These are phyloP conservation scores for Fraxinus floribunda DNA, from an alignment of 305 asterid species.

Conservation along the genomic window DNA sequence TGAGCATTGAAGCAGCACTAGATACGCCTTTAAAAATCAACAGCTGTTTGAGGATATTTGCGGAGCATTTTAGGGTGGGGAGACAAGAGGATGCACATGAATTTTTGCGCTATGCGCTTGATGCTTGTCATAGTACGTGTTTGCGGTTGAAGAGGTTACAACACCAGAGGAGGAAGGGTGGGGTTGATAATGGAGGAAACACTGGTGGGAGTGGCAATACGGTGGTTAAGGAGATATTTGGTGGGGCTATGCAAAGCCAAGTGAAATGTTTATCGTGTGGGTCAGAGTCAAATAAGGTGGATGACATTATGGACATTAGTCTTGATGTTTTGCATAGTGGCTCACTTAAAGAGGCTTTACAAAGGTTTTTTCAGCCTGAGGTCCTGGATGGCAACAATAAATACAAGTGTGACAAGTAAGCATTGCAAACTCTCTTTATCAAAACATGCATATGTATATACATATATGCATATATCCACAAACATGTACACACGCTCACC, in stretches of 20 bases:
- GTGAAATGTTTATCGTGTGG: conserved; percentile 96
- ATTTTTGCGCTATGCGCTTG: conserved; percentile 93
- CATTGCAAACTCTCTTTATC: conserved; percentile 15
- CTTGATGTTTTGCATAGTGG: conserved; percentile 84
- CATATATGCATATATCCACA: conserved; percentile 3
- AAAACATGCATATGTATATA: neutral
- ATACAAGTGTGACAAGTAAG: conserved; percentile 90
- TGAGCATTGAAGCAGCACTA: conserved; percentile 54
- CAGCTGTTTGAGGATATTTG: conserved; percentile 72
- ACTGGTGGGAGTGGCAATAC: conserved; percentile 53
- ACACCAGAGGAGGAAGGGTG: conserved; percentile 56
- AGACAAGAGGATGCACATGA: conserved; percentile 99
- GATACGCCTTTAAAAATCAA: conserved; percentile 77
- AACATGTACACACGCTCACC: neutral
- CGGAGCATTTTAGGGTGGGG: conserved; percentile 83
- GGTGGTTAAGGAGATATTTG: conserved; percentile 88
- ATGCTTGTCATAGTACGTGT: conserved; percentile 92
- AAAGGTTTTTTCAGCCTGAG: conserved; percentile 87
- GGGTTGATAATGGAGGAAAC: conserved; percentile 51
- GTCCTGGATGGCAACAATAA: conserved; percentile 88
- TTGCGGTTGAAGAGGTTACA: conserved; percentile 81
- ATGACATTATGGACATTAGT: conserved; percentile 96
- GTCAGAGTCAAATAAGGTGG: conserved; percentile 89
- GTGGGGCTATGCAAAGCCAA: conserved; percentile 93
- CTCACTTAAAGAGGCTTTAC: conserved; percentile 81